A percentile compares a stretch with the other conserved stretches of the same genome.
Conservation (phyloP, 306 rosid genomes). For the Cicer arietinum region DNA sequence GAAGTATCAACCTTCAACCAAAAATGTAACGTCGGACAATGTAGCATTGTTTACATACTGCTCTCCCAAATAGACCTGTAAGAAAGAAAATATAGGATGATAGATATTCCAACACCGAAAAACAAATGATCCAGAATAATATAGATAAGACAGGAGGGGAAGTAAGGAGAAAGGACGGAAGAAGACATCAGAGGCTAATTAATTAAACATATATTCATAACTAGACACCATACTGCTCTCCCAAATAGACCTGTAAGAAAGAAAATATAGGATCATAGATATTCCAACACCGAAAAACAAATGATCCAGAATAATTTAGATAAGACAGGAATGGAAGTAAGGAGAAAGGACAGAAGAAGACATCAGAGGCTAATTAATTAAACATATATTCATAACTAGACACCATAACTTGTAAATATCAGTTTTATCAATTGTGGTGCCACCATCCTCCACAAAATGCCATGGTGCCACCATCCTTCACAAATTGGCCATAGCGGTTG, state of each 20-base stretch:
- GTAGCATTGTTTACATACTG: conserved; percentile 86
- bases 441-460: background rate
- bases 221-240: conserved; percentile 51
- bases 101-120: conserved; percentile 33
- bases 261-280: conserved; percentile 39
- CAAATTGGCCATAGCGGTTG: background rate
- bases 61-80: conserved; percentile 97
- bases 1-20: conserved; percentile 81
- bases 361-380: conserved; percentile 11
- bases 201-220: conserved; percentile 14
- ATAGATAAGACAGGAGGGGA: conserved; percentile 2
- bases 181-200: conserved; percentile 4
- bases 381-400: conserved; percentile 1
- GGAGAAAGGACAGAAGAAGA: conserved; percentile 18
- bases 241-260: conserved; percentile 87
- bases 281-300: conserved; percentile 21
- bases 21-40: conserved; percentile 87
- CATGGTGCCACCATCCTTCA: background rate
- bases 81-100: conserved; percentile 38
- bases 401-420: conserved; percentile 8
- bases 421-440: background rate
- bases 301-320: conserved; percentile 1
- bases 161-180: conserved; percentile 20
- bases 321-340: conserved; percentile 3
- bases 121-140: background rate